Base-by-base conservation (phyloP, 257 asterid genomes). In the Echium plantagineum region DNA sequence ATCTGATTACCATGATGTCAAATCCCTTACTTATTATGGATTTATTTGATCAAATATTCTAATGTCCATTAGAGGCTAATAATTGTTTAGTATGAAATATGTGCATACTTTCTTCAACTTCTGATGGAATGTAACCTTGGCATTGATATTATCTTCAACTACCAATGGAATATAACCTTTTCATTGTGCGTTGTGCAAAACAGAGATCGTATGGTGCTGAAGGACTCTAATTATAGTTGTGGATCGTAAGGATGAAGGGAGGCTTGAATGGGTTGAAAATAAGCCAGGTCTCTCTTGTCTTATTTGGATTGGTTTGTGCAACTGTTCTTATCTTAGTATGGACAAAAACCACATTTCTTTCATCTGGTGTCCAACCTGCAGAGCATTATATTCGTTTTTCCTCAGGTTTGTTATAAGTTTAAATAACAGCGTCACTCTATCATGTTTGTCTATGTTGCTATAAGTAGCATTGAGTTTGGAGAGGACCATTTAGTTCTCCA, bases 261-360 rank as follows among this genome's bases (percentile, higher is more conserved):
- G 87, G 86, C 82, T 66, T 83, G 56, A 75, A 73, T 71, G 93
- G 87, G 55, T 68, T 91, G 61, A 91, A 78, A 77, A 76, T 76
- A 62, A 68, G 84, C 26, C 96, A 83, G 77, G 81, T 81, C 84
- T 84, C 94, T 80, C 78, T 88, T 77, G 73, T 88, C 84, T 95
- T 91, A 73, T 69, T 85, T 13, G 85, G 83, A 62, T 76, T 85
- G 42, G 84, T 84, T 19, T 85, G 96, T 49, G 71, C 64, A 13
- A 87, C 84, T 24, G 83, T 85, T 78, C 75, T 91, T 70, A 71
- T 59, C 67, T 80, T 84, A 75, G 78, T 93, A 56, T 88, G 90
- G 85, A 69, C 83, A 20, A 91, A 79, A 73, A 88, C 85, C 56
- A 62, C 89, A 0, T 60, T 87, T 63, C 83, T 89, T 63, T 53